Conservation (phyloP, 441 rosid genomes). For the Breynia disticha region DNA sequence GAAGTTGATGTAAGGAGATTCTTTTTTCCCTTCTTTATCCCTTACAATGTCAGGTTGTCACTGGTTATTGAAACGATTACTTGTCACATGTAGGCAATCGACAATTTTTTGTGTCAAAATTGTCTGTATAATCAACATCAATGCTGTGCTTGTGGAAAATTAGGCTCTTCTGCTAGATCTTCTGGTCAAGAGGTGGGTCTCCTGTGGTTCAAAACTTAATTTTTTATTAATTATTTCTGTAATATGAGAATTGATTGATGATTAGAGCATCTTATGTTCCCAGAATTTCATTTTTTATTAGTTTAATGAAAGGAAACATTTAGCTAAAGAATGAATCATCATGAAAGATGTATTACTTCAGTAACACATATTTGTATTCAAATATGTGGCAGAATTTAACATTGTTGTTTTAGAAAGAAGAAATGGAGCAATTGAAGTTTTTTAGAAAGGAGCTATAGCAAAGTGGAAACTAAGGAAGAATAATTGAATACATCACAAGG, state of each 20-base stretch:
- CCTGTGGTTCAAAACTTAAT: constrained; percentile 6
- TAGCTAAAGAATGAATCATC: too few species aligned
- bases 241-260: not conserved
- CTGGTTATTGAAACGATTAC: not conserved
- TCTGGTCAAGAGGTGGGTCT: constrained; percentile 42
- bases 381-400: too few species aligned
- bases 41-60: not conserved
- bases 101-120: constrained; percentile 37
- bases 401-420: too few species aligned
- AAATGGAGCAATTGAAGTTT: too few species aligned
- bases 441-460: too few species aligned
- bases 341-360: too few species aligned
- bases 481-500: too few species aligned
- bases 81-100: constrained; percentile 35
- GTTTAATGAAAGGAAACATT: too few species aligned
- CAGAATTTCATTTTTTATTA: too few species aligned
- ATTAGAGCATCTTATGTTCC: too few species aligned
- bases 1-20: constrained; percentile 37
- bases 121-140: constrained; percentile 51
- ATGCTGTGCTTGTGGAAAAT: constrained; percentile 56
- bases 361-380: too few species aligned
- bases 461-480: too few species aligned
- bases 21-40: constrained; percentile 6
- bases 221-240: not conserved
- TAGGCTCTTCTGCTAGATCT: constrained; percentile 48